A percentile compares a stretch with the other conserved stretches of the same genome.
phyloP scores from a whole-genome alignment of 306 rosid genomes.

The Prunus mira region DNA sequence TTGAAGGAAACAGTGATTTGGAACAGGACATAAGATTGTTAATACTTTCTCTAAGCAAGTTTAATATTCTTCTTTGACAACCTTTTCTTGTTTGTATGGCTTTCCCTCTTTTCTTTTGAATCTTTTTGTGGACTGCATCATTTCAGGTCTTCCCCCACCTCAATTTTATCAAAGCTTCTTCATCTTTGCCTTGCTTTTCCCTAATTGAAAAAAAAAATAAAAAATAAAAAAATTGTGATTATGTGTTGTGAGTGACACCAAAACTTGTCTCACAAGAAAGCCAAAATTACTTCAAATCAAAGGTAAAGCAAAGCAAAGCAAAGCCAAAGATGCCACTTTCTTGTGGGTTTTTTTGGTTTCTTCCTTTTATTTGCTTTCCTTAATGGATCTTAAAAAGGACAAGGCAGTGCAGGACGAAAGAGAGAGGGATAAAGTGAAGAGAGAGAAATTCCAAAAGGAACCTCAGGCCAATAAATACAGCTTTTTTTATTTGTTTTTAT shows the following conservation, averaged over 20 bases:
- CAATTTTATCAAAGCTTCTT: background rate
- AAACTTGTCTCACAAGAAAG: constrained; percentile 51
- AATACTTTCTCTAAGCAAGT: constrained; percentile 8
- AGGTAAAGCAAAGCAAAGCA: constrained; percentile 37
- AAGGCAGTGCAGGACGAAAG: constrained; percentile 23
- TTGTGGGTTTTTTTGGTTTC: constrained; percentile 34
- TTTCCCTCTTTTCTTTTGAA: background rate
- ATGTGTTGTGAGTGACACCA: constrained; percentile 18
- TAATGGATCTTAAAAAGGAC: constrained; percentile 24
- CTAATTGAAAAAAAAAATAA: background rate
- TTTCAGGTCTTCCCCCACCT: constrained; percentile 10
- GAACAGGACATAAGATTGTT: background rate
- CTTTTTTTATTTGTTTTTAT: constrained; percentile 28
- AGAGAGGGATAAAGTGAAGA: constrained; percentile 3
- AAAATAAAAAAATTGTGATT: background rate
- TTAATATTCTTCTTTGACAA: constrained; percentile 16
- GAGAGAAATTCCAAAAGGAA: constrained; percentile 35
- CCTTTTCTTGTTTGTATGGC: background rate
- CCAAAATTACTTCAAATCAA: constrained; percentile 42
- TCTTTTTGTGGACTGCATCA: constrained; percentile 14
- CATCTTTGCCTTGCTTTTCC: background rate
- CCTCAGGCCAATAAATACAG: constrained; percentile 37
- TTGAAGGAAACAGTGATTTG: background rate
- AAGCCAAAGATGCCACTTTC: constrained; percentile 34
- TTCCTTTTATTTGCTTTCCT: constrained; percentile 33